These are phyloP conservation scores for Thinopyrum elongatum DNA, from an alignment of 176 grass and related monocot genomes.

Conservation along the genomic window DNA sequence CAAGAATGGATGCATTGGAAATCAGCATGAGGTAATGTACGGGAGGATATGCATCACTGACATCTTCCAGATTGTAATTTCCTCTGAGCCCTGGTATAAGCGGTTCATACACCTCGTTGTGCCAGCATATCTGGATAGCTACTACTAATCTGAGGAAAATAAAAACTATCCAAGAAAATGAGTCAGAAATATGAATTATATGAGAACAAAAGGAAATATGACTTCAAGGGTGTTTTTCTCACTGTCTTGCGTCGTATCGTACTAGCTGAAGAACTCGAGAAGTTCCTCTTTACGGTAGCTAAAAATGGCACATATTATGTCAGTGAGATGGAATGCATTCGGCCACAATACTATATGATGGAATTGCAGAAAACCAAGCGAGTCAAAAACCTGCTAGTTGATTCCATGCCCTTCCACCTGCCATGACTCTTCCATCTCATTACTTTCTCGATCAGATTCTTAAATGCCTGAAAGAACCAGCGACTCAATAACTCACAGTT, in stretches of 20 bases:
- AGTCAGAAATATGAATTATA: conserved; percentile 23
- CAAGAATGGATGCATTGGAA: background rate
- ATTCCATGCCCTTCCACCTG: background rate
- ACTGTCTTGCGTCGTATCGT: background rate
- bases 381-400: conserved; percentile 4
- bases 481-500: background rate
- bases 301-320: background rate
- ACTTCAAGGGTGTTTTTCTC: conserved; percentile 24
- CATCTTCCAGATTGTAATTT: background rate
- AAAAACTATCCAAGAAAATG: conserved; percentile 37
- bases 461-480: conserved; percentile 40
- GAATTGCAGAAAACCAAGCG: conserved; percentile 10
- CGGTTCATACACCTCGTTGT: background rate
- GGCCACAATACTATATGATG: background rate
- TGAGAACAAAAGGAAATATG: background rate
- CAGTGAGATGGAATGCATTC: background rate
- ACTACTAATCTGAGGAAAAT: conserved; percentile 41
- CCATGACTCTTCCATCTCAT: conserved; percentile 24
- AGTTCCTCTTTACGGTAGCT: conserved; percentile 31
- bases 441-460: conserved; percentile 29
- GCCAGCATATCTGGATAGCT: conserved; percentile 38
- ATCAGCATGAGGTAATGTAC: background rate
- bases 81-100: background rate
- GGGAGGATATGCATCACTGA: background rate
- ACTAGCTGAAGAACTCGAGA: conserved; percentile 12